Evolutionary conservation across 305 asterid genomes (phyloP), one percentile per base, ranked within the genome.

Genomic region (Andrographis paniculata): DNA sequence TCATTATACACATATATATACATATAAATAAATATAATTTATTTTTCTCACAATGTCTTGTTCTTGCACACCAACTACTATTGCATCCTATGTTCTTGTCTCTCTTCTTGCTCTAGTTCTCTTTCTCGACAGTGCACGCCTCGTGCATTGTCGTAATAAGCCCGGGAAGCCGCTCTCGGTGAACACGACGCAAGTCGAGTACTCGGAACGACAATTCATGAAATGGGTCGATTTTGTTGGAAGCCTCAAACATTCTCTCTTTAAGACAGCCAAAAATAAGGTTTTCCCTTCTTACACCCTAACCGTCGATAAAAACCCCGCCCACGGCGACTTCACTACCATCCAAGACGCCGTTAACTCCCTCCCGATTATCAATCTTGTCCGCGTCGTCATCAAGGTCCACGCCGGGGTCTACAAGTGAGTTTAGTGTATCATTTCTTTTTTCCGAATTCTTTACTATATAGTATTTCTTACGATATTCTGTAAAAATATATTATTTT

Each of bases 321-420:
- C 50, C 4, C 23, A 21, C 20, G 97, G 95, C 1, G 95, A 88
- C 55, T 88, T 88, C 52, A 79, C 94, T 0, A 53, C 85, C 0
- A 82, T 88, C 36, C 97, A 88, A 21, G 79, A 69, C 0, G 95
- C 97, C 28, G 49, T 88, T 42, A 93, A 88, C 55, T 84, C 95
- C 42, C 84, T 88, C 22, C 97, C 95, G 0, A 5, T 60, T 0
- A 20, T 82, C 60, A 88, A 88, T 69, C 73, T 75, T 20, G 68
- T 84, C 1, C 64, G 97, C 45, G 94, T 79, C 53, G 69, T 82
- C 46, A 84, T 88, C 79, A 78, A 59, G 50, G 73, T 88, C 51
- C 87, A 82, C 72, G 80, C 93, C 53, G 97, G 97, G 13, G 63
- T 88, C 68, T 88, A 88, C 76, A 78, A 58, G 97, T 88, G 46